phyloP scores from a whole-genome alignment of 345 rosid species.

The Excoecaria cochinchinensis region DNA sequence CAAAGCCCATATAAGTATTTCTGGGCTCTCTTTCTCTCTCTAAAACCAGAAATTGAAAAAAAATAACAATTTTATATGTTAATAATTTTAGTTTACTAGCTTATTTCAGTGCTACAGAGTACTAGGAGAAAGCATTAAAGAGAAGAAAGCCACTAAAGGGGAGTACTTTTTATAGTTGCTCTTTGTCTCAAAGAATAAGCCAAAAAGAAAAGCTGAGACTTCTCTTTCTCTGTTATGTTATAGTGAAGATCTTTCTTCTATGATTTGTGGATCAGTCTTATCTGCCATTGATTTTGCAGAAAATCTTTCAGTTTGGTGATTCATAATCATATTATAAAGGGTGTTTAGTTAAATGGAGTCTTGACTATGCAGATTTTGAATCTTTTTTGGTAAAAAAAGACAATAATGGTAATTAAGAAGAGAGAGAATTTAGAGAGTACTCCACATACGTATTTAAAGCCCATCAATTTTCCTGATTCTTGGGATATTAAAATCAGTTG shows the following conservation, averaged over 20 bases:
- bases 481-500: conserved; percentile 24
- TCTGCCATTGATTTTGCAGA: conserved; percentile 31
- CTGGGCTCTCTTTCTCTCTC: not conserved
- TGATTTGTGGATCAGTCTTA: conserved; percentile 30
- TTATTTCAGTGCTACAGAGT: not conserved
- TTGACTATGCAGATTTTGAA: conserved; percentile 31
- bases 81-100: not conserved
- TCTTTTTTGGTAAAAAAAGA: conserved; percentile 18
- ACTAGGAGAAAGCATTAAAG: conserved; percentile 8
- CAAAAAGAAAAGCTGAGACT: conserved; percentile 30
- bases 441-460: not conserved
- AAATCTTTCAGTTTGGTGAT: conserved; percentile 15
- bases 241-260: conserved; percentile 35
- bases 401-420: conserved; percentile 25
- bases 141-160: conserved; percentile 15
- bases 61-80: not conserved
- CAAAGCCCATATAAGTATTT: conserved; percentile 12
- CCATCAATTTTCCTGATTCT: conserved; percentile 18
- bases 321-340: conserved; percentile 19
- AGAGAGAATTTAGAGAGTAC: conserved; percentile 1
- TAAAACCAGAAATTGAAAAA: conserved; percentile 1
- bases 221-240: conserved; percentile 24
- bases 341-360: not conserved
- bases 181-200: conserved; percentile 20
- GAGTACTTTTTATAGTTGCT: conserved; percentile 15